Evolutionary conservation across 179 eudicot genomes (phyloP).

Genomic region (Sideroxylon spinosum): DNA sequence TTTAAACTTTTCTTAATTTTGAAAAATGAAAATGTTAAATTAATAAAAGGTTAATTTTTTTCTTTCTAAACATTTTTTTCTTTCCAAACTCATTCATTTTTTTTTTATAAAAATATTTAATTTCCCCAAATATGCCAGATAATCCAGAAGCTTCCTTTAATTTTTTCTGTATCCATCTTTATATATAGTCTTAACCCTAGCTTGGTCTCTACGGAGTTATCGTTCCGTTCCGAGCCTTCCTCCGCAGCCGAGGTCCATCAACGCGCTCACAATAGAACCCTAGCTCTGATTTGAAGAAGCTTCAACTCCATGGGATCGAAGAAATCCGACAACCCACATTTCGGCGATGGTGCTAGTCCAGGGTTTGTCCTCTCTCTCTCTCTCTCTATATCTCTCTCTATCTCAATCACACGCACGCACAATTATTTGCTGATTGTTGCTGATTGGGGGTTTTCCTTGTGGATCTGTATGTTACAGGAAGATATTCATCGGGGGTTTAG

Average conservation of each 20-base stretch:
- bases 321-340: constrained; percentile 27
- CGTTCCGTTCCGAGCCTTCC: background rate
- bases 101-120: too few species aligned
- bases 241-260: background rate
- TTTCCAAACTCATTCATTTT: too few species aligned
- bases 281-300: background rate
- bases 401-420: background rate
- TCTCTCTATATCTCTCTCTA: background rate
- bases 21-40: too few species aligned
- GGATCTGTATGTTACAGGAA: constrained; percentile 49
- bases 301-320: constrained; percentile 38
- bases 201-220: background rate
- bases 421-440: background rate
- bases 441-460: constrained; percentile 2
- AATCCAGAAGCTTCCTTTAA: too few species aligned
- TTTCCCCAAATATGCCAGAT: too few species aligned
- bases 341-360: constrained; percentile 88
- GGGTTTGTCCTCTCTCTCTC: constrained; percentile 44
- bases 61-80: too few species aligned
- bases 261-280: background rate
- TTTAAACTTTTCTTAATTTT: too few species aligned
- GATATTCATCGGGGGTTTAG: constrained; percentile 92
- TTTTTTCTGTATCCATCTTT: too few species aligned
- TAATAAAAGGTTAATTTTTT: too few species aligned
- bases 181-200: constrained; percentile 7